Evolutionary conservation across 2,329 filamentous ascomycete species (phyloP).

Genomic region (Bimuria novae-zelandiae): DNA sequence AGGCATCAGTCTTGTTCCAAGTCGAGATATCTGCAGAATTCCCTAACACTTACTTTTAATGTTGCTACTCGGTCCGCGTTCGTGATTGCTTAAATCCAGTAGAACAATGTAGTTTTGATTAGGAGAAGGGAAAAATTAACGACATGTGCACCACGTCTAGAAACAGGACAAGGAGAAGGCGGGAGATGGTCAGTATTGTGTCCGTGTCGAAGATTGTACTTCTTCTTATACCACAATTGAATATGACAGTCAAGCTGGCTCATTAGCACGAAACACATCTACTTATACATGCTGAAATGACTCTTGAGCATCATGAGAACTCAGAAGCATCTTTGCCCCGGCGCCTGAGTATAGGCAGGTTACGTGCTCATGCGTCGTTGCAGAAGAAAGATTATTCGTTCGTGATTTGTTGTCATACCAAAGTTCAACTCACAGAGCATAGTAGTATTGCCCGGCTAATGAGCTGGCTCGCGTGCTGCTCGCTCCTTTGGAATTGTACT

Average conservation of each 20-base stretch:
- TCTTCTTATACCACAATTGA: not conserved
- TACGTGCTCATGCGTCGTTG: not conserved
- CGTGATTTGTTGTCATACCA: not conserved
- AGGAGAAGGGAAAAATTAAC: not conserved
- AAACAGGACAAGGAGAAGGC: not conserved
- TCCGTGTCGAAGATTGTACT: not conserved
- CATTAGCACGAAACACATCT: not conserved
- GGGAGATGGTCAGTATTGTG: not conserved
- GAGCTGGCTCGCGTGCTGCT: not conserved
- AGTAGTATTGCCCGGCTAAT: conserved; percentile 2
- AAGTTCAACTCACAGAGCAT: not conserved
- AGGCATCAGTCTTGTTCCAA: not conserved
- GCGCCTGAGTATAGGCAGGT: not conserved
- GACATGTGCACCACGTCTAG: not conserved
- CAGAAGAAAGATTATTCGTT: not conserved
- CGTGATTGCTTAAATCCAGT: not conserved
- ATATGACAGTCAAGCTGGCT: not conserved
- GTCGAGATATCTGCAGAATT: not conserved
- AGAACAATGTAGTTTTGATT: not conserved
- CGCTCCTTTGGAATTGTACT: not conserved
- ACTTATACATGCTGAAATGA: not conserved
- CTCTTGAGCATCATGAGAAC: not conserved
- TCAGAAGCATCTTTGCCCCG: not conserved
- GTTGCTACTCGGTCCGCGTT: not conserved
- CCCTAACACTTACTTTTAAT: not conserved